Evolutionary conservation across 2,329 filamentous ascomycete genomes (phyloP), one percentile per base, ranked within the genome.

Genomic region (Trichophaea hybrida): DNA sequence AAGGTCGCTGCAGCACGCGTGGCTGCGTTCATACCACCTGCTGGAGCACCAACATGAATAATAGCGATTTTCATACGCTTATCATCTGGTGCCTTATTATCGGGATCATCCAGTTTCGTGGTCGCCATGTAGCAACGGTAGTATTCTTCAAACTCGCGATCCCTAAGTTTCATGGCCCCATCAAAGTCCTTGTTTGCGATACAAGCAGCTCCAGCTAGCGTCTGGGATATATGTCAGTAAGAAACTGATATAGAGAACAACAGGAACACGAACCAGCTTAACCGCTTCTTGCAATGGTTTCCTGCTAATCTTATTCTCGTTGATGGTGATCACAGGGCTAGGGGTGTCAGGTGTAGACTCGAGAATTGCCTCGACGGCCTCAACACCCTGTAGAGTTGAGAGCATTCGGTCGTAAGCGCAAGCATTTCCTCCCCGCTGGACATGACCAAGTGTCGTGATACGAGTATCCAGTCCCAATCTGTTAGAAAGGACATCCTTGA

Each of bases 11-110:
- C 91, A 34, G 88, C 91, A 67, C 93, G 83, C 17, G 94, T 93
- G 46, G 93, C 93, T 33, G 91, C 90, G 73, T 98, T 98, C 87
- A 98, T 97, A 69, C 93, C 93, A 72, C 93, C 93, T 34, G 93
- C 93, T 6, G 93, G 93, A 10, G 93, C 93, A 69, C 93, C 93
- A 31, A 97, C 90, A 69, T 97, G 94, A 73, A 98, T 88, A 70
- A 98, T 95, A 53, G 88, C 93, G 69, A 98, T 87, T 66, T 83
- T 84, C 87, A 97, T 89, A 67, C 84, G 82, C 86, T 91, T 85
- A 56, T 84, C 78, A 59, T 82, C 75, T 0, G 87, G 82, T 24
- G 95, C 75, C 57, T 80, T 75, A 55, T 81, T 76, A 37, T 77
- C 73, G 50, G 86, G 82, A 53, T 90, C 79, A 67, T 88, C 80